Base-by-base conservation (phyloP, 1,284 basidiomycete species). In the Malassezia equina region DNA sequence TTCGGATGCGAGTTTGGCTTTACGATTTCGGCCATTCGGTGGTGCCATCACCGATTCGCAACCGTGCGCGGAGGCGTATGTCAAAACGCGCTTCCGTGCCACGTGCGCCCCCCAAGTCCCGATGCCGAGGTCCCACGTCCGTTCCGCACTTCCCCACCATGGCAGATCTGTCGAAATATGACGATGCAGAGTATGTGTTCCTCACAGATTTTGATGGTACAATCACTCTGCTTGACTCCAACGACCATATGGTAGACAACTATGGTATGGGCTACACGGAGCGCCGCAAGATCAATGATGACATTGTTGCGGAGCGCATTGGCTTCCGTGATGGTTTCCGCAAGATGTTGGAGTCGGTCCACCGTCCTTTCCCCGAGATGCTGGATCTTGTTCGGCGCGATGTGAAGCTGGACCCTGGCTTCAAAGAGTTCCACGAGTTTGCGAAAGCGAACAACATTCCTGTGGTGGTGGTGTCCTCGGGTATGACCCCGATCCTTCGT, bases 1-100 rank as follows among this genome's bases (percentile, higher is more conserved):
- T 55, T 93, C 94, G 70, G 83, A 86, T 62, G 86, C 85, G 68
- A 98, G 60, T n/a, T 41, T 34, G 8, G 55, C 55, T 3, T 43
- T 49, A 2, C 55, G 55, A 28, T 52, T 52, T n/a, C 15, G 9
- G 7, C 29, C 39, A n/a, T 32, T 5, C 7, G 36, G 29, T 28
- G 15, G 25, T 32, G 39, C 27, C 47, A 49, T 41, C 33, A 23
- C 36, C 36, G 36, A 39, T 4, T 8, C 17, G 19, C 36, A 21
- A 39, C 36, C 19, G 19, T 39, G 36, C 36, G 34, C 34, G 5
- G 32, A 33, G 32, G 32, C 32, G 36, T 25, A 11, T 7, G 24
- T n/a, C 24, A 19, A 5, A n/a, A 11, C 27, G 43, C 19, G 27
- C 21, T 12, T 29, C 11, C 32, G 15, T 39, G 36, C 36, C 36